phyloP scores from a whole-genome alignment of 495 filamentous ascomycete species.

The Hyphodiscus hymeniophilus region DNA sequence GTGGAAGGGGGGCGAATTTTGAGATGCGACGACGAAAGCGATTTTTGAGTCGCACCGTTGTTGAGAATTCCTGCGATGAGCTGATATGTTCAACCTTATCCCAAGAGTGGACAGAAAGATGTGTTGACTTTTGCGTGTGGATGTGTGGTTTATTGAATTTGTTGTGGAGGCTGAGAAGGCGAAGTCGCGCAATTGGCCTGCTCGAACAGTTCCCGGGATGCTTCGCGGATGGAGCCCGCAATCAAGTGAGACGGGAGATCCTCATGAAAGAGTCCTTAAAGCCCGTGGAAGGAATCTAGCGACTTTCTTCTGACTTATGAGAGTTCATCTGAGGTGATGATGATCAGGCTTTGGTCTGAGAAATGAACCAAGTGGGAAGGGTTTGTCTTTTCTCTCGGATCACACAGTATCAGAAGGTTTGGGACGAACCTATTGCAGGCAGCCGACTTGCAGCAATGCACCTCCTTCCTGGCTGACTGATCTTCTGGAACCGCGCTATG shows the following conservation, averaged over 20 bases:
- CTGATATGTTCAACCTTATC: too few species aligned
- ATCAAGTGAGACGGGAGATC: conserved; percentile 12
- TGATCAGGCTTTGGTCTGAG: conserved; percentile 28
- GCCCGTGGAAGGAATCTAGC: conserved; percentile 21
- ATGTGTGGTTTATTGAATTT: background rate
- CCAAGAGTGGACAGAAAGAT: too few species aligned
- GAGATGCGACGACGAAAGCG: background rate
- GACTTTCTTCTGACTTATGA: conserved; percentile 12
- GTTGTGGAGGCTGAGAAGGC: background rate
- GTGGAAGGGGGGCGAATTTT: background rate
- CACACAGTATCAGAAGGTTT: conserved; percentile 23
- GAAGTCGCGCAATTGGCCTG: conserved; percentile 3
- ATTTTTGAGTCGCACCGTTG: background rate
- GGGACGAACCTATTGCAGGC: conserved; percentile 33
- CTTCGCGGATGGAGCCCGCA: conserved; percentile 5
- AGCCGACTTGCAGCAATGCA: conserved; percentile 21
- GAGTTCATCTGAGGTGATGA: conserved; percentile 23
- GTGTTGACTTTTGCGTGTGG: too few species aligned
- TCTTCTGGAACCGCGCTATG: conserved; percentile 21
- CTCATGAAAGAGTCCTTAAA: conserved; percentile 7
- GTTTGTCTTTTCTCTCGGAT: conserved; percentile 24
- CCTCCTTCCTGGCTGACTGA: conserved; percentile 13
- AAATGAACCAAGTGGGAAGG: conserved; percentile 22
- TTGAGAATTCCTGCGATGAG: background rate
- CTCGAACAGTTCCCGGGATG: background rate